Percentiles rank a stretch among this genome's conserved stretches.
phyloP scores from a whole-genome alignment of 2,329 filamentous ascomycete genomes.

The Beauveria rudraprayagi region DNA sequence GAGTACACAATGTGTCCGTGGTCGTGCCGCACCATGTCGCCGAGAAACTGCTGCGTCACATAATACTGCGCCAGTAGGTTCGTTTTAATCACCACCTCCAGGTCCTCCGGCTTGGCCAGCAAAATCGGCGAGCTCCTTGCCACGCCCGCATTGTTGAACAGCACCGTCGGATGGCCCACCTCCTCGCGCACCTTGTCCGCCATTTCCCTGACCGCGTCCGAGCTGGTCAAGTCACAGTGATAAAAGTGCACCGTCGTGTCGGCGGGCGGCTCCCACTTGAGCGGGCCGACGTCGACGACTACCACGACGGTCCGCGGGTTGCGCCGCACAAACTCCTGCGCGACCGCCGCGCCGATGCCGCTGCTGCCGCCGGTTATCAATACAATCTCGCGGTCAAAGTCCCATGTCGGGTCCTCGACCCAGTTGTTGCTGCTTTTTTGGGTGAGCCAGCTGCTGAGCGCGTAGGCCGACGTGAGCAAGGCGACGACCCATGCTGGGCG shows the following conservation, averaged over 20 bases:
- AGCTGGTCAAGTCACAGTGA: constrained; percentile 28
- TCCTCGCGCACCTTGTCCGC: constrained; percentile 23
- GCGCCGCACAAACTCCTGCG: constrained; percentile 18
- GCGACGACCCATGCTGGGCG: constrained; percentile 11
- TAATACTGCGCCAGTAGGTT: constrained; percentile 56
- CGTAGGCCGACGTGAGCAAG: constrained; percentile 13
- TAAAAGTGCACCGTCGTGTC: constrained; percentile 21
- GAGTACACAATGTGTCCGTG: constrained; percentile 60
- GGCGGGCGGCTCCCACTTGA: constrained; percentile 20
- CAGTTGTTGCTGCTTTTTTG: constrained; percentile 20
- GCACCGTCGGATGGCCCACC: constrained; percentile 29
- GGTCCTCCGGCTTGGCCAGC: constrained; percentile 21
- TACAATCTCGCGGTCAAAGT: constrained; percentile 31
- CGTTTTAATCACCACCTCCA: constrained; percentile 23
- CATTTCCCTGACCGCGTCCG: constrained; percentile 20
- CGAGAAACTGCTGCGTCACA: constrained; percentile 50
- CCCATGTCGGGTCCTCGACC: constrained; percentile 17
- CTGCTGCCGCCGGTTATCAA: constrained; percentile 32
- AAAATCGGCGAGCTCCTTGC: constrained; percentile 21
- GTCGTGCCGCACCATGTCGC: constrained; percentile 46
- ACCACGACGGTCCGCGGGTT: constrained; percentile 23
- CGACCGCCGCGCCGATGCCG: constrained; percentile 30
- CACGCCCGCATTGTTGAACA: constrained; percentile 29
- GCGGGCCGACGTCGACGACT: constrained; percentile 26
- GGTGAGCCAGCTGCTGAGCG: constrained; percentile 18